Conservation (phyloP, 805 yeast species). For the Zygosaccharomyces rouxii region DNA sequence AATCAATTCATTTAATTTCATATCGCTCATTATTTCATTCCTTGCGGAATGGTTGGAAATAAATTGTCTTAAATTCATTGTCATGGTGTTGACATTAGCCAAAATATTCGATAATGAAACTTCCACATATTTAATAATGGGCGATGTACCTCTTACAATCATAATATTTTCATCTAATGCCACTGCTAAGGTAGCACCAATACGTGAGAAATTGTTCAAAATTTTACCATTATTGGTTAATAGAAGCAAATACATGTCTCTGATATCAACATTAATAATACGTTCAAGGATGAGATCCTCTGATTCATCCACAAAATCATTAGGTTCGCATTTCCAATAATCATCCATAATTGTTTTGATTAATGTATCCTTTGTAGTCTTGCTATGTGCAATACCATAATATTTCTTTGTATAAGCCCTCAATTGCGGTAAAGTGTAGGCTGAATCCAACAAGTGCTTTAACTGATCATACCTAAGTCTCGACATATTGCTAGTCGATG, state of each 20-base stretch:
- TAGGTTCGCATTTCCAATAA: slow-evolving; percentile 22
- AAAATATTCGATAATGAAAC: slow-evolving; percentile 29
- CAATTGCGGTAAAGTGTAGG: slow-evolving; percentile 30
- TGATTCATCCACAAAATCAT: slow-evolving; percentile 16
- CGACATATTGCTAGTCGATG: slow-evolving; percentile 21
- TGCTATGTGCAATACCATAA: slow-evolving; percentile 11
- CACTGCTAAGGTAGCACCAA: slow-evolving; percentile 30
- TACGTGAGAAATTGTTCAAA: slow-evolving; percentile 28
- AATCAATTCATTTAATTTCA: slow-evolving; percentile 14
- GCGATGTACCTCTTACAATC: slow-evolving; percentile 23
- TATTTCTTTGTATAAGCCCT: slow-evolving; percentile 19
- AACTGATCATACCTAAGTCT: slow-evolving; percentile 21
- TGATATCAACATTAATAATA: slow-evolving; percentile 21
- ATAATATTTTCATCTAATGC: slow-evolving; percentile 28
- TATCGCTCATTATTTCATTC: slow-evolving; percentile 3
- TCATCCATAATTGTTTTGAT: slow-evolving; percentile 16
- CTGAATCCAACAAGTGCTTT: slow-evolving; percentile 18
- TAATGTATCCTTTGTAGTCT: slow-evolving; percentile 14
- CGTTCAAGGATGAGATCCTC: slow-evolving; percentile 25
- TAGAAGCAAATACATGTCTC: slow-evolving; percentile 27
- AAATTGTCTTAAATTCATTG: slow-evolving; percentile 16
- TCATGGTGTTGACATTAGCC: slow-evolving; percentile 23
- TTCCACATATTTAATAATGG: slow-evolving; percentile 30
- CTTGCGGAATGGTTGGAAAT: slow-evolving; percentile 17
- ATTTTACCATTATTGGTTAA: slow-evolving; percentile 34